Evolutionary conservation across 495 filamentous ascomycete species (phyloP).

Genomic region (Penicillium cosmopolitanum): DNA sequence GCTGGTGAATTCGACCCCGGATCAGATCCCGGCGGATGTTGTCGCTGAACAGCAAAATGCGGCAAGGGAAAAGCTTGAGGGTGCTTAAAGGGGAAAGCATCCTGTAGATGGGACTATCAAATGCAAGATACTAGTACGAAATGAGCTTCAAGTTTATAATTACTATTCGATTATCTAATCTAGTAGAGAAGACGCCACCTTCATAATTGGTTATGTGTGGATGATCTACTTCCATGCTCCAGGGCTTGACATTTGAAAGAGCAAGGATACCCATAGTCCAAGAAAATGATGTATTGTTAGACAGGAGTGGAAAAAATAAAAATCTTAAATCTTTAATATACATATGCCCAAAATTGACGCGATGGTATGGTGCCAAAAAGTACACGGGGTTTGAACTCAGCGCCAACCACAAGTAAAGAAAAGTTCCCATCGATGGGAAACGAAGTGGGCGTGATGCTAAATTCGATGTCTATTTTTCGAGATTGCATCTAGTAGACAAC

Average conservation of each 20-base stretch:
- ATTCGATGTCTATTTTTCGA: conserved; percentile 10
- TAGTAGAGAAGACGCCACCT: too few species aligned
- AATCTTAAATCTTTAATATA: conserved; percentile 35
- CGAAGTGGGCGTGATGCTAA: conserved; percentile 8
- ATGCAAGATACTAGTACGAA: too few species aligned
- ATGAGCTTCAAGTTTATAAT: too few species aligned
- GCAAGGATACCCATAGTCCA: background rate
- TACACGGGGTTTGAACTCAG: conserved; percentile 19
- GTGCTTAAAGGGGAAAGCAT: background rate
- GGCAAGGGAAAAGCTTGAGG: conserved; percentile 19
- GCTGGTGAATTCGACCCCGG: conserved; percentile 35
- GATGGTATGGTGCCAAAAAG: conserved; percentile 32
- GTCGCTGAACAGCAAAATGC: conserved; percentile 33
- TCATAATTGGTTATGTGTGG: too few species aligned
- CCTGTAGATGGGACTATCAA: too few species aligned
- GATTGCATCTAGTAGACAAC: conserved; percentile 15
- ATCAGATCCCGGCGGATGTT: conserved; percentile 35
- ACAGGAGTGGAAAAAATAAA: conserved; percentile 33
- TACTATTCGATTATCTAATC: too few species aligned
- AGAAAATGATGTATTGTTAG: conserved; percentile 26
- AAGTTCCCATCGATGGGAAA: conserved; percentile 7
- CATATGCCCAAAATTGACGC: conserved; percentile 20
- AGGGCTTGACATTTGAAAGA: background rate
- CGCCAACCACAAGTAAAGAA: conserved; percentile 7
- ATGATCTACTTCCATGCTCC: too few species aligned